Base-by-base conservation (phyloP, 371 early-diverging fungal genomes). In the Basidiobolus meristosporus region DNA sequence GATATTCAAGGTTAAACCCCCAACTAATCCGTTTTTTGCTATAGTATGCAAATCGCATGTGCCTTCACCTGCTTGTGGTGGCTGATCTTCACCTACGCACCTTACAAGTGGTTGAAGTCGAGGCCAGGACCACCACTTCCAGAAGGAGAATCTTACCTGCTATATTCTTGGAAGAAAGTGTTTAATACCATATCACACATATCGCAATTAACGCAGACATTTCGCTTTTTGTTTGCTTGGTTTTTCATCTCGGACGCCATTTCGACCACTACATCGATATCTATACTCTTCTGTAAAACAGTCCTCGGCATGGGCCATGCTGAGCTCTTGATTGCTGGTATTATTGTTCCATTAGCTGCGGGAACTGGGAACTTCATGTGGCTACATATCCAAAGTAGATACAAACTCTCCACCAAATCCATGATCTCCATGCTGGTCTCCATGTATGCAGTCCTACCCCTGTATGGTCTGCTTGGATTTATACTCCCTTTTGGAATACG, bases 121-220 rank as follows among this genome's bases (percentile, higher is more conserved):
- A 58, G 70, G 5, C 69, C 70, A 5, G 73, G 74, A 7, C 61
- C 63, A 3, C 73, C 71, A 7, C 45, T 78, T 20, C 59, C 63
- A 0, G 42, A 31, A 15, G 54, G 59, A n/a, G 54, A 51, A 16
- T 68, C 58, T 43, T 47, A 52, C 19, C 39, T 65, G 31, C 33
- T 54, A 0, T 70, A 55, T 46, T 61, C 64, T 2, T 59, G 58
- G 58, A 53, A 53, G 36, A 34, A 34, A 36, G 47, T 53, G 20
- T 48, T 51, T 19, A 46, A 45, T 39, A 57, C 57, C 0, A 23
- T 56, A 10, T 12, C n/a, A 10, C 22, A 48, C 29, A 46, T 48
- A 36, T 40, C 31, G 21, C 38, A 46, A 39, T 42, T 59, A 18
- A 45, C 38, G 38, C 51, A 60, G 37, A 60, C 59, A 2, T 62